A percentile compares a stretch with the other conserved stretches of the same genome.
phyloP scores from a whole-genome alignment of 192 early-diverging fungal species.

The Coemansia sp. region DNA sequence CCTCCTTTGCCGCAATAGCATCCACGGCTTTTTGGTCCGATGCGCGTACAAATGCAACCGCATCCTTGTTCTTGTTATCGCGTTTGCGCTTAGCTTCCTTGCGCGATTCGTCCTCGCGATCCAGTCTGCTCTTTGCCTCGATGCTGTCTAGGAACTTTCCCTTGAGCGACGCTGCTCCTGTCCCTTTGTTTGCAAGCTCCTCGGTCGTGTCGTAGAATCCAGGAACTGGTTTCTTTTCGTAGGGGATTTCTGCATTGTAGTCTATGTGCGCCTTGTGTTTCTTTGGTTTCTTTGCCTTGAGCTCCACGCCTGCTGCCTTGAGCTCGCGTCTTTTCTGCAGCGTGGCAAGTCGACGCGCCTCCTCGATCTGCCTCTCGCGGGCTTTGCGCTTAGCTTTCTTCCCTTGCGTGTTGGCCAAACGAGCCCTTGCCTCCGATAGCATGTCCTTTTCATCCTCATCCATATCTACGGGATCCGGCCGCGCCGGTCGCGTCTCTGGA shows the following conservation, averaged over 20 bases:
- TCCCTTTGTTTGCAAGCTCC: constrained; percentile 65
- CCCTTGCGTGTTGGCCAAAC: constrained; percentile 99
- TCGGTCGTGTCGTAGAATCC: constrained; percentile 94
- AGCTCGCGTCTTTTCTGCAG: constrained; percentile 95
- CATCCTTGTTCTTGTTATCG: constrained; percentile 58
- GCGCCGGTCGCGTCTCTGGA: constrained; percentile 94
- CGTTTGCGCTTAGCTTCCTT: constrained; percentile 73
- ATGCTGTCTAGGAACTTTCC: constrained; percentile 73
- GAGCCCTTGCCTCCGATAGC: constrained; percentile 95
- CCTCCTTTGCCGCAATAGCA: constrained; percentile 53
- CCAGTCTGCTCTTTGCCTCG: constrained; percentile 80
- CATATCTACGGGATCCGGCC: constrained; percentile 99
- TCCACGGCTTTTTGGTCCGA: constrained; percentile 34
- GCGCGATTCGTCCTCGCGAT: constrained; percentile 80
- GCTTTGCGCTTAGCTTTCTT: constrained; percentile 99
- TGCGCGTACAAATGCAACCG: constrained; percentile 56
- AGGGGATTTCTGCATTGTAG: constrained; percentile 96
- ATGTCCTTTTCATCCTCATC: constrained; percentile 99
- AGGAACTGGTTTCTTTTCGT: constrained; percentile 79
- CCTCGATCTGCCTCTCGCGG: constrained; percentile 95
- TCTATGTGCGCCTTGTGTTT: constrained; percentile 71
- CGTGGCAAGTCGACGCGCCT: constrained; percentile 83
- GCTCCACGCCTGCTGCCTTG: constrained; percentile 96
- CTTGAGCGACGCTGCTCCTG: constrained; percentile 65
- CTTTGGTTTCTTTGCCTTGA: constrained; percentile 67